A percentile compares a stretch with the other conserved stretches of the same genome.
Evolutionary conservation across 129 eudicot species (phyloP).

Genomic region (Gnaphalium uliginosum): DNA sequence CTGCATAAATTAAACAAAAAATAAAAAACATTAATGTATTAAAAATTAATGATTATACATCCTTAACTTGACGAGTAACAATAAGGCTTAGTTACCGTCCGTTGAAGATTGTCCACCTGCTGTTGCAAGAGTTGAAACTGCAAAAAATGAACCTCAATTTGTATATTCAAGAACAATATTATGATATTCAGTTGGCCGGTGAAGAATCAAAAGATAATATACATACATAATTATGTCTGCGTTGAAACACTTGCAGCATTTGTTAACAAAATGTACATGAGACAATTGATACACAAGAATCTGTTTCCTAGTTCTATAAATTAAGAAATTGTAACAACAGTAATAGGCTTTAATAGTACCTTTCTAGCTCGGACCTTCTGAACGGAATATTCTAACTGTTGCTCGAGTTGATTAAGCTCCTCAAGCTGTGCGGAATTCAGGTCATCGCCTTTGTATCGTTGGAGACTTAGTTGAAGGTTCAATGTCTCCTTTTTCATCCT

Average conservation of each 20-base stretch:
- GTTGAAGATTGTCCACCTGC: slow-evolving; percentile 84
- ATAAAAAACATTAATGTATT: neutral
- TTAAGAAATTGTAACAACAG: neutral
- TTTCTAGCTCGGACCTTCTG: slow-evolving; percentile 77
- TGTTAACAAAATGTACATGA: no score
- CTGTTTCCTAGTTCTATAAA: no score
- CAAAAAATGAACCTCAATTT: neutral
- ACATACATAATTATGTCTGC: no score
- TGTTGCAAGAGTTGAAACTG: slow-evolving; percentile 82
- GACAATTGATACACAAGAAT: no score
- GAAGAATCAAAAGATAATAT: no score
- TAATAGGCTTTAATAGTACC: slow-evolving; percentile 34
- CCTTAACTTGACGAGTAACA: neutral
- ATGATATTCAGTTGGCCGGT: no score
- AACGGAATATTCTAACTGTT: slow-evolving; percentile 68
- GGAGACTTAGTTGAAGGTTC: slow-evolving; percentile 63
- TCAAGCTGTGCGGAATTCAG: slow-evolving; percentile 56
- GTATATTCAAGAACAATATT: neutral
- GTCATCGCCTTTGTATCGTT: slow-evolving; percentile 74
- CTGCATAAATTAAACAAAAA: slow-evolving; percentile 30
- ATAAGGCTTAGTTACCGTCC: slow-evolving; percentile 51
- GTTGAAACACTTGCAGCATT: no score
- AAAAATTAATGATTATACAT: neutral
- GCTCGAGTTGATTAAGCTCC: slow-evolving; percentile 70
- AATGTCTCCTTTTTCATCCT: slow-evolving; percentile 65